Evolutionary conservation across 192 early-diverging fungal genomes (phyloP).

Genomic region (Umbelopsis sp.): DNA sequence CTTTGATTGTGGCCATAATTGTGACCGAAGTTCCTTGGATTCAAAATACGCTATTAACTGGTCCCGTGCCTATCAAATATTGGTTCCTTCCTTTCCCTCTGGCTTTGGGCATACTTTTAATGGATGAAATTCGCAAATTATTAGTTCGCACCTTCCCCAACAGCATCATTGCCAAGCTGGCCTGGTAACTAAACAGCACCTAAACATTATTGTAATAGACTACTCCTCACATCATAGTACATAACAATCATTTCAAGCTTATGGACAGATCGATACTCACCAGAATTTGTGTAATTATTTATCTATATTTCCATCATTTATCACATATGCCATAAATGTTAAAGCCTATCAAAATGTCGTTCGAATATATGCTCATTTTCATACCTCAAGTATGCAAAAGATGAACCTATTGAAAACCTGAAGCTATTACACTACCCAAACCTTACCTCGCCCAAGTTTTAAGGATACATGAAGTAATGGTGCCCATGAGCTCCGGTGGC

Average conservation of each 20-base stretch:
- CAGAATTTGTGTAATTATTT: background rate
- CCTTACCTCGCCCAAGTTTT: too few species aligned
- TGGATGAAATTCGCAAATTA: constrained; percentile 66
- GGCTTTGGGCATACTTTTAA: constrained; percentile 51
- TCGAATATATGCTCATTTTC: too few species aligned
- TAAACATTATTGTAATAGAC: background rate
- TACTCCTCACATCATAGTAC: background rate
- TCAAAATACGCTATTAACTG: constrained; percentile 52
- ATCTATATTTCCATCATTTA: too few species aligned
- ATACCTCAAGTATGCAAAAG: too few species aligned
- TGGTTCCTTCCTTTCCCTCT: constrained; percentile 64
- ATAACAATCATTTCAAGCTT: background rate
- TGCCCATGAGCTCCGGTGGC: too few species aligned
- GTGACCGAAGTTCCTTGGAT: constrained; percentile 52
- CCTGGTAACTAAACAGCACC: constrained; percentile 50
- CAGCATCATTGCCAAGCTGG: constrained; percentile 53
- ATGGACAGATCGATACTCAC: background rate
- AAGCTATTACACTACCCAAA: too few species aligned
- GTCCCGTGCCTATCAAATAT: constrained; percentile 56
- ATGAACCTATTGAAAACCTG: too few species aligned
- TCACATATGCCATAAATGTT: too few species aligned
- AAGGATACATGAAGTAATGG: too few species aligned
- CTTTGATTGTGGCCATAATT: constrained; percentile 45
- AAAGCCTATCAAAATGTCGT: too few species aligned
- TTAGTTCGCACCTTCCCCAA: constrained; percentile 49